Conservation (phyloP, 805 yeast genomes). For the Yarrowia sp. region DNA sequence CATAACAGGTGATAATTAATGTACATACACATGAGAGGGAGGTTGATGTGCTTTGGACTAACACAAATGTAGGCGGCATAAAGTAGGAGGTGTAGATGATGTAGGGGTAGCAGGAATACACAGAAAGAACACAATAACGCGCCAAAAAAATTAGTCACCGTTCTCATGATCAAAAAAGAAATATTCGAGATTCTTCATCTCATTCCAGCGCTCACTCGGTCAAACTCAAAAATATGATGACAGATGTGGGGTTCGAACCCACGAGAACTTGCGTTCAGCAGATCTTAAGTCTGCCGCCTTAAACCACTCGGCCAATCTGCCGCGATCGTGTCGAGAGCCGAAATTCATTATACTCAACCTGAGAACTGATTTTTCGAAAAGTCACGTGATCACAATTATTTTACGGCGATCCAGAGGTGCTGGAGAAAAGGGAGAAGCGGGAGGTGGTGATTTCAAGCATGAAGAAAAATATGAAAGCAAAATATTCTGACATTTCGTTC, state of each 20-base stretch:
- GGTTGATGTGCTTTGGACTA: too few species aligned
- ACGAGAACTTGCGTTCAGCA: slow-evolving; percentile 51
- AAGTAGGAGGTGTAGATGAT: too few species aligned
- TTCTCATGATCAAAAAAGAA: too few species aligned
- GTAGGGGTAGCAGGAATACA: too few species aligned
- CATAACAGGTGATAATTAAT: not conserved
- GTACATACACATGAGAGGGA: too few species aligned
- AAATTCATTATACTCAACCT: not conserved
- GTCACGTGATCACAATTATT: slow-evolving; percentile 5
- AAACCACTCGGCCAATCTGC: slow-evolving; percentile 51
- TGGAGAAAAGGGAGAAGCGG: not conserved
- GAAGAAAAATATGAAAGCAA: not conserved
- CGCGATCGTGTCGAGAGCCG: slow-evolving; percentile 39
- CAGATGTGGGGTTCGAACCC: slow-evolving; percentile 52
- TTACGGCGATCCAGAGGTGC: not conserved
- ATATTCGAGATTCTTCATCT: too few species aligned
- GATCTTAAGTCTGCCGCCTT: slow-evolving; percentile 52
- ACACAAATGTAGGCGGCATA: too few species aligned
- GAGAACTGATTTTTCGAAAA: not conserved
- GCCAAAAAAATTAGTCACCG: not conserved
- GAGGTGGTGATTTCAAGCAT: not conserved
- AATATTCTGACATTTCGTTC: not conserved
- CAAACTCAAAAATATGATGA: slow-evolving; percentile 44
- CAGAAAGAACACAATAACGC: not conserved
- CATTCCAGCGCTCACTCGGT: not conserved